phyloP scores from a whole-genome alignment of 129 eudicot genomes.

The Arctium lappa region DNA sequence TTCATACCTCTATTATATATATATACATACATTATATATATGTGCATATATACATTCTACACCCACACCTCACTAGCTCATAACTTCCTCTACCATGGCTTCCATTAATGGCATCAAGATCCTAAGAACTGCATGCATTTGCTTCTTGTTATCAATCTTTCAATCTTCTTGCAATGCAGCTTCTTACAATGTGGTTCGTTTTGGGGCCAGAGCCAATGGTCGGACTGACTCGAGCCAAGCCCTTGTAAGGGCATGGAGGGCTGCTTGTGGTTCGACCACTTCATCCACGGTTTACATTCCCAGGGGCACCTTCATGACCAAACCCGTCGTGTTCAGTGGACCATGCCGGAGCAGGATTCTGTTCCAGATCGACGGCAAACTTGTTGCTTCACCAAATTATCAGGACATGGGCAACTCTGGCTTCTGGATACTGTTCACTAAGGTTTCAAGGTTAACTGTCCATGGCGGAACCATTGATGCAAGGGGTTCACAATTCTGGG shows the following conservation, averaged over 20 bases:
- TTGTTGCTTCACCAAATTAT: constrained; percentile 58
- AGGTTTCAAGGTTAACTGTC: constrained; percentile 44
- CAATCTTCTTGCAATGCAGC: constrained; percentile 32
- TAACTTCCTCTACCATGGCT: constrained; percentile 3
- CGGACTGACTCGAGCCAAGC: constrained; percentile 51
- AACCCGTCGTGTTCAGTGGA: constrained; percentile 47
- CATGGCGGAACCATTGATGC: constrained; percentile 60
- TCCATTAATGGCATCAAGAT: neutral
- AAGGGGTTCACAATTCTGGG: constrained; percentile 58
- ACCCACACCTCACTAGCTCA: neutral
- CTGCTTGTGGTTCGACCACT: constrained; percentile 37
- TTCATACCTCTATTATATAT: neutral
- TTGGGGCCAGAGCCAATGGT: constrained; percentile 61
- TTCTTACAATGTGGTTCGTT: constrained; percentile 54
- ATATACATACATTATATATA: neutral
- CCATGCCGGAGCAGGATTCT: constrained; percentile 48
- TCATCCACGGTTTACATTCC: constrained; percentile 52
- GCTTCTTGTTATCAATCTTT: constrained; percentile 5
- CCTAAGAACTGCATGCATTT: constrained; percentile 22
- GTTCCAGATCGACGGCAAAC: constrained; percentile 51
- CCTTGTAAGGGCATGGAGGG: constrained; percentile 45
- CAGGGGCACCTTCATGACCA: constrained; percentile 45
- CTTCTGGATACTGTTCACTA: constrained; percentile 56
- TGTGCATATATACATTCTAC: neutral
- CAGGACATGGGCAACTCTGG: constrained; percentile 51